These are phyloP conservation scores for Aspergillus wentii DNA, from an alignment of 495 filamentous ascomycete species.

Conservation along the genomic window DNA sequence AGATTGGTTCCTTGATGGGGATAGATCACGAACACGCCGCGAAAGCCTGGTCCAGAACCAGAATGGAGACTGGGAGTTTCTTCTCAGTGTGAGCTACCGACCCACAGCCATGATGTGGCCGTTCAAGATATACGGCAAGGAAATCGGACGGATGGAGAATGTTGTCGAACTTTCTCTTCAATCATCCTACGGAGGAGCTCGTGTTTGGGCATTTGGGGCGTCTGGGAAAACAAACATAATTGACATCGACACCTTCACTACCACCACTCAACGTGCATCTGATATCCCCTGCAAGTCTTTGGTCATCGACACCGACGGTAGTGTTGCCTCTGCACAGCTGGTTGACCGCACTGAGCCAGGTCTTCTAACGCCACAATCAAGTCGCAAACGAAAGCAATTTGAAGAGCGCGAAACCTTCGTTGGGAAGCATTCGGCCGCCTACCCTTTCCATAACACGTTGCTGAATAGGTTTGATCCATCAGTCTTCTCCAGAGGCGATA, in stretches of 20 bases:
- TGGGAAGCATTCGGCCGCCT: constrained; percentile 21
- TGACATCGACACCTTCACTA: constrained; percentile 32
- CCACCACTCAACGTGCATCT: constrained; percentile 3
- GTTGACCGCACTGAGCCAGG: constrained; percentile 9
- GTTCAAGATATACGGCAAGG: constrained; percentile 39
- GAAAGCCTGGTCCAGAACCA: constrained; percentile 32
- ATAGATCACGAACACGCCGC: constrained; percentile 21
- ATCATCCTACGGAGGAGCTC: constrained; percentile 27
- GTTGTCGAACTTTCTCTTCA: constrained; percentile 35
- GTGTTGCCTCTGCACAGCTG: constrained; percentile 13
- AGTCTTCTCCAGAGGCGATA: no score
- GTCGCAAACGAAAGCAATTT: constrained; percentile 28
- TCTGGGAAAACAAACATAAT: constrained; percentile 27
- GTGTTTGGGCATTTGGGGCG: constrained; percentile 36
- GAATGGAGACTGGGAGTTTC: constrained; percentile 38
- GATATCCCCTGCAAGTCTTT: constrained; percentile 21
- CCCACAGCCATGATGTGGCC: constrained; percentile 37
- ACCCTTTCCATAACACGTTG: no score
- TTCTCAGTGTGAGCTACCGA: constrained; percentile 29
- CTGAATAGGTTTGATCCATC: no score
- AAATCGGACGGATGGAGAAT: constrained; percentile 31
- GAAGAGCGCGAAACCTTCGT: constrained; percentile 16
- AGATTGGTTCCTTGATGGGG: constrained; percentile 30
- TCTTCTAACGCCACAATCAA: constrained; percentile 3
- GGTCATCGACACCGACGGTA: constrained; percentile 25